Base-by-base conservation (phyloP, 2,329 filamentous ascomycete species). In the Claviceps maximensis region DNA sequence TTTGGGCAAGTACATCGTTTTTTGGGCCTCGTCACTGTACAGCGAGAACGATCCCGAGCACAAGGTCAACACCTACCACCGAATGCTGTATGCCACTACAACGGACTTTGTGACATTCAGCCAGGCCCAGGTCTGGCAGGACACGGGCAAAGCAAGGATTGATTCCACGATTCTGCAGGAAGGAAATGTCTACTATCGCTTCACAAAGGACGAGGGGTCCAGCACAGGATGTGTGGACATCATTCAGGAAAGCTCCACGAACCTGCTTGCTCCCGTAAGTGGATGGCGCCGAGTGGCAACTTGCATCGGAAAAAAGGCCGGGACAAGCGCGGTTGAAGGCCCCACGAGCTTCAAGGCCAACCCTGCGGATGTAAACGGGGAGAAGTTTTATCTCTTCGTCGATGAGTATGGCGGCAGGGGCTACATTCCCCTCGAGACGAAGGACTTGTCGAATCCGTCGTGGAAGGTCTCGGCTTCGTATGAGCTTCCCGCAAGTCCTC, bases 291-390 rank as follows among this genome's bases (percentile, higher is more conserved):
- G 15, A 15, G 1, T 44, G 12, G 40, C 27, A 21, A 23, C 38
- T n/a, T 50, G 49, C 19, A 50, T 50, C 29, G 49, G 49, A 4
- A 44, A 44, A 17, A 33, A 23, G 23, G 49, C 49, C 13, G 49
- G 49, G 3, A 50, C 49, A 2, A 15, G n/a, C 2, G 38, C 49
- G 1, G 25, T 50, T 4, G 49, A 50, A 23, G 49, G 49, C 27
- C 49, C 49, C n/a, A 50, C 49, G n/a, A 17, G 17, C n/a, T 50
- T 50, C 40, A 50, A 44, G 40, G 36, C 49, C 33, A 50, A 50
- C 40, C 49, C 38, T 1, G 23, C 21, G 2, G 49, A 50, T n/a
- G 40, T 45, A 1, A 38, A 50, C 49, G 49, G 49, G 4, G 2
- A 12, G 9, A 44, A 44, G 5, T 50, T 12, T 6, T 50, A 44